Conservation (phyloP, 208 protist species). For the Porcisia hertigi region DNA sequence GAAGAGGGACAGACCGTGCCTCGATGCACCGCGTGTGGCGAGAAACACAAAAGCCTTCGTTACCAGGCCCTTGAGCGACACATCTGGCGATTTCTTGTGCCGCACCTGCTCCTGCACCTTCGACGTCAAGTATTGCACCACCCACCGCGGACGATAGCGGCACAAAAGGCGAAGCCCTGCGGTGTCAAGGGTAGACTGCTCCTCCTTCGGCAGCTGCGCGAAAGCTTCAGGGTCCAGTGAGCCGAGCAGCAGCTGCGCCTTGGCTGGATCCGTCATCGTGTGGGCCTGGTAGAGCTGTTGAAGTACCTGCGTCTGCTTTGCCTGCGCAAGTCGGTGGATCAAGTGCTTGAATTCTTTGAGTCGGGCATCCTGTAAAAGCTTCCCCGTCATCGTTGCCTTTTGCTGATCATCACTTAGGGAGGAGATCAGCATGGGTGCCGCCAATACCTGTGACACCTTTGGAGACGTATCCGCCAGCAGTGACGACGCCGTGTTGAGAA, state of each 20-base stretch:
- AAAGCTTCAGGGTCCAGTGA: not conserved
- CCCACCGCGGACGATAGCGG: conserved; percentile 7
- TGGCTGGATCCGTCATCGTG: not conserved
- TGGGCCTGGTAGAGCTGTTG: conserved; percentile 10
- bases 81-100: not conserved
- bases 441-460: conserved; percentile 8
- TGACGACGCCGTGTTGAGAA: not conserved
- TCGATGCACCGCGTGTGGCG: not conserved
- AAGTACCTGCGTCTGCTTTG: not conserved
- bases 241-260: conserved; percentile 17
- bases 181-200: conserved; percentile 5
- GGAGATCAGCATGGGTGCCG: conserved; percentile 6
- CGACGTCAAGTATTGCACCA: conserved; percentile 1
- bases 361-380: not conserved
- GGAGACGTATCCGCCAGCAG: conserved; percentile 18
- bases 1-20: conserved; percentile 14
- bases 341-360: conserved; percentile 20
- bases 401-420: no score
- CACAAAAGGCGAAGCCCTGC: conserved; percentile 10
- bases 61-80: conserved; percentile 4
- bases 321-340: not conserved
- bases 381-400: not conserved
- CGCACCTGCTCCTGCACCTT: not conserved
- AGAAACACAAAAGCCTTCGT: conserved; percentile 9
- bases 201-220: conserved; percentile 14